Conservation (phyloP, 768 basidiomycete genomes). For the Auricularia sp. region DNA sequence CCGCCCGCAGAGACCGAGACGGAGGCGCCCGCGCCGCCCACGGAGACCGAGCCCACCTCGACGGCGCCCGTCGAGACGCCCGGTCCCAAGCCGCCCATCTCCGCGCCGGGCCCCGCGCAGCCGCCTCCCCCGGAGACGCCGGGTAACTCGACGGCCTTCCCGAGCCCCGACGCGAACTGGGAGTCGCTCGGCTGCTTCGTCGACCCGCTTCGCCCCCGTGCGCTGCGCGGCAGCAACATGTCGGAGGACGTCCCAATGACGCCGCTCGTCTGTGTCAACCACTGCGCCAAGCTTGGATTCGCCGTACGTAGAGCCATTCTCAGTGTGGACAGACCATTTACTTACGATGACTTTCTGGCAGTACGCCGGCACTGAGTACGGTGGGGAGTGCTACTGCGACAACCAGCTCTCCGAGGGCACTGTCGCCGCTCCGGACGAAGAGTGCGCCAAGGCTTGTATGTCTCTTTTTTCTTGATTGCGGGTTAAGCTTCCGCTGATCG, state of each 20-base stretch:
- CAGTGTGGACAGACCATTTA: not conserved
- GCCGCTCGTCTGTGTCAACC: not conserved
- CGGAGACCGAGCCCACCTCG: not conserved
- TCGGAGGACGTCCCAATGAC: not conserved
- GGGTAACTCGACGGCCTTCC: not conserved
- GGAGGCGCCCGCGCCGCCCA: not conserved
- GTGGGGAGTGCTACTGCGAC: slow-evolving; percentile 6
- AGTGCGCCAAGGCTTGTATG: slow-evolving; percentile 4
- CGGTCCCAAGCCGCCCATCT: no score
- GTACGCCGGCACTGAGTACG: slow-evolving; percentile 6
- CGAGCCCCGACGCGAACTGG: not conserved
- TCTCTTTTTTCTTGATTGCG: not conserved
- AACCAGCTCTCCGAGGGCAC: slow-evolving; percentile 2
- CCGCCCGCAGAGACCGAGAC: not conserved
- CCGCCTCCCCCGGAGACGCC: not conserved
- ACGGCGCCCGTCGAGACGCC: no score
- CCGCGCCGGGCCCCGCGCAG: no score
- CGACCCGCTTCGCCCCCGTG: not conserved
- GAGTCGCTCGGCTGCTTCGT: not conserved
- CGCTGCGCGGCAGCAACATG: not conserved
- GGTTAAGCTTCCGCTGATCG: no score
- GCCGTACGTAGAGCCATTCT: not conserved
- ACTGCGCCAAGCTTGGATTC: not conserved
- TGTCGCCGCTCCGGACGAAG: not conserved
- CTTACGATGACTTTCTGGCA: not conserved